These are phyloP conservation scores for Yarrowia alimentaria DNA, from an alignment of 805 yeast genomes.

Conservation along the genomic window DNA sequence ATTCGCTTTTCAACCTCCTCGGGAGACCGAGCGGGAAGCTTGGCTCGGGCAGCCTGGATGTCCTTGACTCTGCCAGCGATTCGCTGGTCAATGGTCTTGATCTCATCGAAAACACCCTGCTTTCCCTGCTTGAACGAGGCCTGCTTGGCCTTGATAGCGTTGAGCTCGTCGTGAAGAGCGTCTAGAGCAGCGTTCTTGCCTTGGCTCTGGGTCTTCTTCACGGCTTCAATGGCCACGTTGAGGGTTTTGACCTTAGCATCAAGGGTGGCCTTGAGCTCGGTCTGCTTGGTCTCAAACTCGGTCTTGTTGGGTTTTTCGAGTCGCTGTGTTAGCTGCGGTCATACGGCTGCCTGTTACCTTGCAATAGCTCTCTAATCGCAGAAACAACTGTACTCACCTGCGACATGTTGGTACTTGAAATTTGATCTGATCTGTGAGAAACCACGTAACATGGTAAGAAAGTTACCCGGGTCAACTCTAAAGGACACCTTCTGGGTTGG, in stretches of 20 bases:
- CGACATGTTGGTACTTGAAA: conserved; percentile 24
- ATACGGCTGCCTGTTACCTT: not conserved
- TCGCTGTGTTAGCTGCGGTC: conserved; percentile 4
- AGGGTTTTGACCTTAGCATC: conserved; percentile 31
- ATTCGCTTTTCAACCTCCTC: conserved; percentile 42
- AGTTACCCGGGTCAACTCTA: conserved; percentile 26
- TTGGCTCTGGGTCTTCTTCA: conserved; percentile 29
- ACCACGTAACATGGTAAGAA: conserved; percentile 6
- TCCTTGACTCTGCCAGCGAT: conserved; percentile 75
- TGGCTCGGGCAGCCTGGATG: conserved; percentile 67
- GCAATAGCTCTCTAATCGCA: too few relatives aligned
- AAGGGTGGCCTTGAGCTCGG: conserved; percentile 33
- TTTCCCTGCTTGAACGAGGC: conserved; percentile 49
- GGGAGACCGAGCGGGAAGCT: conserved; percentile 54
- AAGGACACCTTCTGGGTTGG: too few relatives aligned
- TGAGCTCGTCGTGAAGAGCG: conserved; percentile 51
- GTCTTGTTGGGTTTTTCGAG: conserved; percentile 35
- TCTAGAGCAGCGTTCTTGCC: conserved; percentile 42
- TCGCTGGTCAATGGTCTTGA: conserved; percentile 64
- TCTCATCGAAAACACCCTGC: conserved; percentile 54
- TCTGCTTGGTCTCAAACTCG: conserved; percentile 34
- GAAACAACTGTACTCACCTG: conserved; percentile 26
- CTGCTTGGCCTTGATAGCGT: conserved; percentile 46
- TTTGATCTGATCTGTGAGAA: conserved; percentile 26
- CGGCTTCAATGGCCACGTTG: conserved; percentile 32